These are phyloP conservation scores for Podospora comata DNA, from an alignment of 495 filamentous ascomycete genomes.

Conservation along the genomic window DNA sequence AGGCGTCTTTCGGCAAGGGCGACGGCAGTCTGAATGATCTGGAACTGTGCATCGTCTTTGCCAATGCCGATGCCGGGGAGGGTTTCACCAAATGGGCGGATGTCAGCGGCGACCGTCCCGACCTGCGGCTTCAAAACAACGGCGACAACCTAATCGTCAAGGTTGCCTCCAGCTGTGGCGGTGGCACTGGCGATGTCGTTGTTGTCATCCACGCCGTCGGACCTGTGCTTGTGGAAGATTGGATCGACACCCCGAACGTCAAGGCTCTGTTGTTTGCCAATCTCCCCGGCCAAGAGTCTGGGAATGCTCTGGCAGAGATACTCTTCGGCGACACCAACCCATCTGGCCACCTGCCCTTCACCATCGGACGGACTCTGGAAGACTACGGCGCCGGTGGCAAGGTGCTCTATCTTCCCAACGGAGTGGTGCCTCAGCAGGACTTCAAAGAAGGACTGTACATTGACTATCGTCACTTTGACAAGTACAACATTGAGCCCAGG, in stretches of 20 bases:
- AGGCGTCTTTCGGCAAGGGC: constrained; percentile 26
- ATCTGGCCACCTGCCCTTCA: constrained; percentile 85
- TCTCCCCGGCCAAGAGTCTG: constrained; percentile 86
- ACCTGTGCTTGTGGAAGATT: constrained; percentile 78
- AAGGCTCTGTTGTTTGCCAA: constrained; percentile 84
- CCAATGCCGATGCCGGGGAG: constrained; percentile 61
- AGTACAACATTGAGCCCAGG: constrained; percentile 59
- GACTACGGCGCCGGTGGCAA: constrained; percentile 81
- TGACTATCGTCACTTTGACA: constrained; percentile 92
- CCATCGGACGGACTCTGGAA: constrained; percentile 72
- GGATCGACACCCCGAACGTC: constrained; percentile 75
- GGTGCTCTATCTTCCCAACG: constrained; percentile 72
- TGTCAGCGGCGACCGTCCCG: constrained; percentile 76
- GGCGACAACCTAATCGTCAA: constrained; percentile 69
- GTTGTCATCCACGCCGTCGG: constrained; percentile 92
- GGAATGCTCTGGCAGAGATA: constrained; percentile 78
- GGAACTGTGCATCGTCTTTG: constrained; percentile 68
- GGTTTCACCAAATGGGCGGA: constrained; percentile 60
- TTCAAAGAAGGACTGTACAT: constrained; percentile 81
- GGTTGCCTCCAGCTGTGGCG: constrained; percentile 68
- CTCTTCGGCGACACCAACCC: constrained; percentile 83
- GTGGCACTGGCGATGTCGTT: constrained; percentile 61
- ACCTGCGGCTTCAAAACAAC: constrained; percentile 73
- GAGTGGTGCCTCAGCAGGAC: constrained; percentile 73
- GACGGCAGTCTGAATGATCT: constrained; percentile 42